Evolutionary conservation across 805 yeast species (phyloP).

Genomic region (Teunomyces pallodes): DNA sequence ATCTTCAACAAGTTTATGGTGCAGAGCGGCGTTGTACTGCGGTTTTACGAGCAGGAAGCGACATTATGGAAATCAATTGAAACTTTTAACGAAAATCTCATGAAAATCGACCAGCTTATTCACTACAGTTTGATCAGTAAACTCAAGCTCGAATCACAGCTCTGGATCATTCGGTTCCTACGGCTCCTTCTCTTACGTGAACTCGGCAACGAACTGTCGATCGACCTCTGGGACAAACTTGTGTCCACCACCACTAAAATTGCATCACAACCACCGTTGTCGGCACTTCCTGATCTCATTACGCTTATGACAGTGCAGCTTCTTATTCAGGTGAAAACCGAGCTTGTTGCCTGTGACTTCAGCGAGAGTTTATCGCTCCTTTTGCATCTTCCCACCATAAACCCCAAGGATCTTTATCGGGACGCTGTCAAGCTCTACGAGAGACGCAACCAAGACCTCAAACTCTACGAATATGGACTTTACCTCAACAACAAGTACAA

Average conservation of each 20-base stretch:
- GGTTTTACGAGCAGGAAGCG: slow-evolving; percentile 38
- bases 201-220: slow-evolving; percentile 37
- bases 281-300: slow-evolving; percentile 35
- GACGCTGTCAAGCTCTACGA: slow-evolving; percentile 34
- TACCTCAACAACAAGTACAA: slow-evolving; percentile 40
- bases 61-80: slow-evolving; percentile 46
- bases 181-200: slow-evolving; percentile 48
- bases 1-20: slow-evolving; percentile 43
- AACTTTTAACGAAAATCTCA: slow-evolving; percentile 44
- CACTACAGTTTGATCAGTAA: slow-evolving; percentile 44
- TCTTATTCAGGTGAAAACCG: slow-evolving; percentile 43
- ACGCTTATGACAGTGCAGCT: slow-evolving; percentile 43
- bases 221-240: slow-evolving; percentile 50
- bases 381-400: slow-evolving; percentile 46
- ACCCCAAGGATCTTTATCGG: slow-evolving; percentile 26
- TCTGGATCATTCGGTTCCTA: slow-evolving; percentile 55
- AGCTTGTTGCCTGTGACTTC: slow-evolving; percentile 47
- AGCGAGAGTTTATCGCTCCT: slow-evolving; percentile 49
- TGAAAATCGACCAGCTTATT: slow-evolving; percentile 48
- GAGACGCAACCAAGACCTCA: slow-evolving; percentile 33
- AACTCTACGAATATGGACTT: slow-evolving; percentile 39
- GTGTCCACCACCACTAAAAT: slow-evolving; percentile 21
- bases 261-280: slow-evolving; percentile 7
- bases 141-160: slow-evolving; percentile 46
- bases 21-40: slow-evolving; percentile 35